phyloP scores from a whole-genome alignment of 768 basidiomycete genomes.

The Hypholoma sublateritium region DNA sequence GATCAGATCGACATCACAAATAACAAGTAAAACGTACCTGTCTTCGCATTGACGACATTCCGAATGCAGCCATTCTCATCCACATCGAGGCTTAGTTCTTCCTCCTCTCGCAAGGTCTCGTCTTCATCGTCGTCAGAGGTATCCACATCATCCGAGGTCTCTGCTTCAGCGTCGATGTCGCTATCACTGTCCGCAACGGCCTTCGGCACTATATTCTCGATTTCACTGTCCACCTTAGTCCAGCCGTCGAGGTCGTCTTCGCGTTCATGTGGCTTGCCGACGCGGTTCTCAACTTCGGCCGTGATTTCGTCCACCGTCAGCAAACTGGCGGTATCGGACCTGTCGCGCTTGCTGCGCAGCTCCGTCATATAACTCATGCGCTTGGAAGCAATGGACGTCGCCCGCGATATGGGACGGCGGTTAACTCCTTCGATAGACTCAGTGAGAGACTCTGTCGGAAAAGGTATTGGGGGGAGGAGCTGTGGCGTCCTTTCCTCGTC shows the following conservation, averaged over 20 bases:
- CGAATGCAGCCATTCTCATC: slow-evolving; percentile 40
- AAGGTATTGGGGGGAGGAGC: slow-evolving; percentile 74
- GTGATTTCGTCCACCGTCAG: slow-evolving; percentile 98
- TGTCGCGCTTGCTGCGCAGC: slow-evolving; percentile 77
- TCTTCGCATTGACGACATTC: slow-evolving; percentile 29
- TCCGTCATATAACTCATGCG: slow-evolving; percentile 84
- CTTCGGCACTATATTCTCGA: slow-evolving; percentile 32
- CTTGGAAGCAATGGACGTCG: slow-evolving; percentile 52
- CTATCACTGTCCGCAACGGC: slow-evolving; percentile 33
- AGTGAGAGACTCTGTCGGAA: slow-evolving; percentile 76
- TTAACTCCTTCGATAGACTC: slow-evolving; percentile 68
- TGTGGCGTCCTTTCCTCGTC: slow-evolving; percentile 49
- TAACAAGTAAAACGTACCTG: slow-evolving; percentile 20
- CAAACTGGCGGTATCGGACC: slow-evolving; percentile 85
- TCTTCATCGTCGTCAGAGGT: slow-evolving; percentile 40
- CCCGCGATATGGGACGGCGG: slow-evolving; percentile 37
- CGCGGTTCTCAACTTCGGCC: slow-evolving; percentile 83
- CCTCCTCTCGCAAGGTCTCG: slow-evolving; percentile 46
- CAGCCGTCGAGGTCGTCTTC: slow-evolving; percentile 63
- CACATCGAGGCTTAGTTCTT: slow-evolving; percentile 30
- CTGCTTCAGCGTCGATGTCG: slow-evolving; percentile 22
- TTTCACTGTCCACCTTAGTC: slow-evolving; percentile 65
- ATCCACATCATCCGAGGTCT: slow-evolving; percentile 40
- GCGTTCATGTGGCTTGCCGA: slow-evolving; percentile 45
- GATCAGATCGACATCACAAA: neutral